A percentile compares a stretch with the other conserved stretches of the same genome.
Conservation (phyloP, 441 rosid species). For the Macaranga tanarius region DNA sequence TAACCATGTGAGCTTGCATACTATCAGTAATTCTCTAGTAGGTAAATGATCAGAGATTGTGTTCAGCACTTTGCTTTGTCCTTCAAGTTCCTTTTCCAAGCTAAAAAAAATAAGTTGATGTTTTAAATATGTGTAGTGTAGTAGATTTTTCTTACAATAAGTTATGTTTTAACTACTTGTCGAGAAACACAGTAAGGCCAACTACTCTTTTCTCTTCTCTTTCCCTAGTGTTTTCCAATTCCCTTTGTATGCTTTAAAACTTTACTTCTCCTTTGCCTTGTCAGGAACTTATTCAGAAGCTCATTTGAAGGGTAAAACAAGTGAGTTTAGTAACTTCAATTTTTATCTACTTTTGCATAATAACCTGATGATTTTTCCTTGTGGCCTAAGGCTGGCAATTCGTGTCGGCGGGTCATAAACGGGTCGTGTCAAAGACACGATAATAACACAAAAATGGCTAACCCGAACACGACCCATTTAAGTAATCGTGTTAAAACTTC, state of each 20-base stretch:
- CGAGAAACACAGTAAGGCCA: slow-evolving; percentile 24
- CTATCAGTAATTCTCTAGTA: no score
- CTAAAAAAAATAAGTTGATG: neutral
- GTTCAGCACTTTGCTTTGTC: no score
- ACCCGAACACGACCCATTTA: no score
- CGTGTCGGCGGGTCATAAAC: slow-evolving; percentile 14
- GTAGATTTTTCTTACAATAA: slow-evolving; percentile 41
- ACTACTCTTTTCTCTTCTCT: no score
- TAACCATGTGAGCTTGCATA: no score
- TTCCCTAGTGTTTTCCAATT: neutral
- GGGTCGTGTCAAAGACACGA: no score
- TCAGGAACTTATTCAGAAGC: slow-evolving; percentile 42
- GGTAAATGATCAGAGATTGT: no score
- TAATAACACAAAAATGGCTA: no score
- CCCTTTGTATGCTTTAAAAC: neutral
- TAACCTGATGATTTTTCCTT: neutral
- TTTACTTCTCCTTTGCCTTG: neutral
- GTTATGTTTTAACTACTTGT: slow-evolving; percentile 26
- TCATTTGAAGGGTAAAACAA: slow-evolving; percentile 30
- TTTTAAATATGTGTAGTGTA: slow-evolving; percentile 22
- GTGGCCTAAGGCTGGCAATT: slow-evolving; percentile 17
- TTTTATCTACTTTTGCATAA: neutral
- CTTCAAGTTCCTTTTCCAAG: no score
- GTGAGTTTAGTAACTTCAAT: slow-evolving; percentile 27
- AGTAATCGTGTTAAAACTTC: no score